Conservation (phyloP, 2,329 filamentous ascomycete species). For the Aschersonia sp. region DNA sequence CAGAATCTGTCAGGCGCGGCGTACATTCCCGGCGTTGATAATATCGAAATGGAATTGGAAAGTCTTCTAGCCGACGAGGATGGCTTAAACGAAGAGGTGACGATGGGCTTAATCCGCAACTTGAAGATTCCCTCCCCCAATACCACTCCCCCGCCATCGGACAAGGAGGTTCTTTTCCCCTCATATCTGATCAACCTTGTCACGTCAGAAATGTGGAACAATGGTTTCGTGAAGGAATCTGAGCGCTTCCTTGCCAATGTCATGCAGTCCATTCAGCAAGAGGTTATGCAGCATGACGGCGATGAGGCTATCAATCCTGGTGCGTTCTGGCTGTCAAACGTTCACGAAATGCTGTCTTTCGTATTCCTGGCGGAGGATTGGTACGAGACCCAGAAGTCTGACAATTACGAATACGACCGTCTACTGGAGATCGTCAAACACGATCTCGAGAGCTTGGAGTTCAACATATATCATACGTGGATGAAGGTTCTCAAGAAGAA, state of each 20-base stretch:
- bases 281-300: conserved; percentile 97
- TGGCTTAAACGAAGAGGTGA: conserved; percentile 90
- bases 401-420: conserved; percentile 98
- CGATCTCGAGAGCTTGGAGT: conserved; percentile 92
- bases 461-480: conserved; percentile 99
- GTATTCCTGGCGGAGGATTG: conserved; percentile 98
- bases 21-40: conserved; percentile 71
- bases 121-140: conserved; percentile 88
- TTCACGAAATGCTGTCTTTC: conserved; percentile 99
- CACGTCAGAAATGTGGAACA: conserved; percentile 99
- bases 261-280: conserved; percentile 98
- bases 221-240: conserved; percentile 97
- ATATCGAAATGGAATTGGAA: conserved; percentile 89
- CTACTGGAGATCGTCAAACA: conserved; percentile 98
- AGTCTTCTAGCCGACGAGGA: conserved; percentile 90
- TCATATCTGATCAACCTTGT: conserved; percentile 98
- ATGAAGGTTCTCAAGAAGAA: conserved; percentile 99
- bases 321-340: conserved; percentile 97
- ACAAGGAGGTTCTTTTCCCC: conserved; percentile 97
- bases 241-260: conserved; percentile 97
- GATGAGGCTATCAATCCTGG: conserved; percentile 95
- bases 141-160: conserved; percentile 76
- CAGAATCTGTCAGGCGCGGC: conserved; percentile 61
- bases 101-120: conserved; percentile 88
- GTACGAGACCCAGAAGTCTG: conserved; percentile 98